Evolutionary conservation across 768 basidiomycete species (phyloP), one percentile per base, ranked within the genome.

Genomic region (Hericium coralloides): DNA sequence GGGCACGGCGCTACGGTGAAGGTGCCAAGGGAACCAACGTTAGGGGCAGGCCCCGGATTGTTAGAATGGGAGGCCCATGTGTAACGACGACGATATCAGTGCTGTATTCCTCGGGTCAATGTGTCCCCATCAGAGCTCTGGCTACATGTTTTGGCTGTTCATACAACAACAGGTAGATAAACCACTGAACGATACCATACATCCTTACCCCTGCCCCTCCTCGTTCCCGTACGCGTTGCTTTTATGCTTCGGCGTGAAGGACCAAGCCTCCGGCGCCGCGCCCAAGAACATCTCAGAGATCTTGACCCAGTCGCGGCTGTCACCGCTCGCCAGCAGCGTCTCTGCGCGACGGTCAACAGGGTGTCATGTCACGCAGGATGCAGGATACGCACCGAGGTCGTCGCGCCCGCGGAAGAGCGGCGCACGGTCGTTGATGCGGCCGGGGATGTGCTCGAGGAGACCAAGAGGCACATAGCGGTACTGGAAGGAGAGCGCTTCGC

Each of bases 391-490:
- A 90, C 92, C 91, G 43, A 98, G 78, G 49, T 97, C 93, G 70
- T 87, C 83, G 20, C 97, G 81, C 2, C 95, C 95, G 12, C 78
- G 76, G 73, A 89, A 98, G 0, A 89, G 82, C 0, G 92, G 92
- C 0, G 95, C 84, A 12, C 97, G 83, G 56, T 98, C 95, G 67
- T 98, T 98, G 62, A 99, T 83, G 58, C 79, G 77, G 2, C 77
- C 81, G 0, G 95, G 94, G 23, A 94, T 73, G 1, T 67, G 73
- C 68, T 99, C 95, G 18, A 98, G 79, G 7, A 99, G 73, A 0
- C 97, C 97, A 49, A 98, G 86, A 7, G 97, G 97, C 49, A 98
- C 75, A 67, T 99, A 99, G 48, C 97, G 91, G 69, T 95, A 88
- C 65, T 94, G 92, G 79, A 98, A 99, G 0, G 93, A 95, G 2